Evolutionary conservation across 495 filamentous ascomycete genomes (phyloP), one percentile per base, ranked within the genome.

Genomic region (Tuber microsphaerosporum): DNA sequence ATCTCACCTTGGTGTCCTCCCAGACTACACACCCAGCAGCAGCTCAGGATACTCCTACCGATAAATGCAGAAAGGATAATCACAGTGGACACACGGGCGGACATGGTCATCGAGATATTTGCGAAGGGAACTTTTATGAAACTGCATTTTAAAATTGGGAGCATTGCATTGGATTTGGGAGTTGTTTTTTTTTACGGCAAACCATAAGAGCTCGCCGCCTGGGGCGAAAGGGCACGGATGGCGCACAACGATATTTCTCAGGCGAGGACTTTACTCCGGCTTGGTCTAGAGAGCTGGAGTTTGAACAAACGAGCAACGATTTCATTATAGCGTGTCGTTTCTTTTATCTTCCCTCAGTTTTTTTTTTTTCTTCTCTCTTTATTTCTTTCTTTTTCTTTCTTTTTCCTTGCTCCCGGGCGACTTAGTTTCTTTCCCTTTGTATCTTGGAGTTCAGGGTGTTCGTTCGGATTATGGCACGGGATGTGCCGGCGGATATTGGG

Each of bases 1-100:
- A 31, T 69, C 73, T 10, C 78, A 75, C 20, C 81, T 81, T 41
- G 80, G 80, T 2, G 78, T 81, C 37, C 75, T 81, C 20, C 80
- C 80, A 26, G 80, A 81, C 43, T n/a, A 69, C 26, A 51, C 73
- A 8, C 75, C 77, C 41, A 70, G 76, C 14, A 51, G 76, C 22
- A 79, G 77, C 73, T 79, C 77, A 3, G 76, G 77, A 10, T 79
- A 75, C 34, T 79, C 77, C 17, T 79, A 75, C 69, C 72, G 71
- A 19, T 79, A 79, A 68, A 75, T 22, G 19, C 22, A 45, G 39
- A 34, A 65, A 61, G 51, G n/a, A 16, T 61, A 14, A n/a, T 73
- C 2, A 45, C 42, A 31, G n/a, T 46, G 43, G 19, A 14, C 74
- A 22, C 68, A 76, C 45, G 3, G 31, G 43, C 10, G 14, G 44